phyloP scores from a whole-genome alignment of 495 filamentous ascomycete genomes.

The Choiromyces venosus region DNA sequence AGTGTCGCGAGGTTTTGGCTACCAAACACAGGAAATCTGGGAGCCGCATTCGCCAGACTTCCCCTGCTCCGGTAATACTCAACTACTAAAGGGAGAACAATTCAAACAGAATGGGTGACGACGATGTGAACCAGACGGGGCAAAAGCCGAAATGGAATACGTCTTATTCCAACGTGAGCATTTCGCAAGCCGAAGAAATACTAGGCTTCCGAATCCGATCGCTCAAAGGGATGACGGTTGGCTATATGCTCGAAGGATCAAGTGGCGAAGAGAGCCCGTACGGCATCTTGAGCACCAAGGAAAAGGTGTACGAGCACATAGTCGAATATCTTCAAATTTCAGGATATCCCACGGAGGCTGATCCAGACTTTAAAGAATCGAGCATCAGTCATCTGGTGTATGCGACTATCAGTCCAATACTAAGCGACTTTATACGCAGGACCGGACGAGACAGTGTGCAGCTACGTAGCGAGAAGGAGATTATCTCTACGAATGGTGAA shows the following conservation, averaged over 20 bases:
- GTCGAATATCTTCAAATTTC: constrained; percentile 21
- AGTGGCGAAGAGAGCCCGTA: constrained; percentile 12
- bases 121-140: neutral
- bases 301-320: constrained; percentile 14
- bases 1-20: too few species aligned
- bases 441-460: constrained; percentile 10
- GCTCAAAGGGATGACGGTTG: constrained; percentile 14
- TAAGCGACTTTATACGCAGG: constrained; percentile 15
- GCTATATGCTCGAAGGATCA: constrained; percentile 13
- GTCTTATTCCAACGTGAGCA: constrained; percentile 2
- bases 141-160: neutral
- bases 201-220: constrained; percentile 18
- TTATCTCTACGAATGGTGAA: constrained; percentile 13
- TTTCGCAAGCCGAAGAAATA: constrained; percentile 12
- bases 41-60: too few species aligned
- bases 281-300: constrained; percentile 10
- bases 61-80: too few species aligned
- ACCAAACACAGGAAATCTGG: too few species aligned
- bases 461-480: constrained; percentile 17
- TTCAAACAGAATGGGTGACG: neutral
- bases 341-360: constrained; percentile 21
- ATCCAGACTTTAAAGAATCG: constrained; percentile 14
- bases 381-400: constrained; percentile 21
- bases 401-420: constrained; percentile 20
- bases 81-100: neutral